Conservation (phyloP, 2,329 filamentous ascomycete species). For the Fusarium sp. region DNA sequence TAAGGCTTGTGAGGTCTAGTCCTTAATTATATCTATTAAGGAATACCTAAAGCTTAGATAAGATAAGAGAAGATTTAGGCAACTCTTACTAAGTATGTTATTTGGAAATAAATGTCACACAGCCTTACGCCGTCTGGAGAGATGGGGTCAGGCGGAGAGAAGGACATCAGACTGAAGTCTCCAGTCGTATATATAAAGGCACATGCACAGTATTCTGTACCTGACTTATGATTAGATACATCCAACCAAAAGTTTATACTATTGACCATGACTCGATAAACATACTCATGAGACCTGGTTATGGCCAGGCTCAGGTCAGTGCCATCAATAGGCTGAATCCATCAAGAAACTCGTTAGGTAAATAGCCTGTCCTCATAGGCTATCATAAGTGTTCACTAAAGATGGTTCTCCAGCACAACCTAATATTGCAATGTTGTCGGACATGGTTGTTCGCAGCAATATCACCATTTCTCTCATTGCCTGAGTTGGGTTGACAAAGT, state of each 20-base stretch:
- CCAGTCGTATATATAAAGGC: neutral
- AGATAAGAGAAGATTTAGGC: no score
- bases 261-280: neutral
- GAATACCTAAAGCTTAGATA: no score
- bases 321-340: neutral
- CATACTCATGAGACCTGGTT: neutral
- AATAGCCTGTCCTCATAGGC: neutral
- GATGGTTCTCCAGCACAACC: neutral
- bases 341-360: neutral
- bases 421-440: neutral
- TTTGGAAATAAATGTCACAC: no score
- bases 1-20: no score
- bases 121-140: no score
- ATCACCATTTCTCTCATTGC: no score
- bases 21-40: no score
- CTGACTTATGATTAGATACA: neutral
- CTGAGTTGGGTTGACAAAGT: no score
- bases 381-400: neutral
- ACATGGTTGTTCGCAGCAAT: no score
- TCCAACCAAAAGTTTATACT: neutral
- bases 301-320: neutral
- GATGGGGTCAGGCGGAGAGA: neutral
- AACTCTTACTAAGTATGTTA: no score
- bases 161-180: neutral
- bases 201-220: neutral